Evolutionary conservation across 768 basidiomycete genomes (phyloP).

Genomic region (Tricholoma matsutake): DNA sequence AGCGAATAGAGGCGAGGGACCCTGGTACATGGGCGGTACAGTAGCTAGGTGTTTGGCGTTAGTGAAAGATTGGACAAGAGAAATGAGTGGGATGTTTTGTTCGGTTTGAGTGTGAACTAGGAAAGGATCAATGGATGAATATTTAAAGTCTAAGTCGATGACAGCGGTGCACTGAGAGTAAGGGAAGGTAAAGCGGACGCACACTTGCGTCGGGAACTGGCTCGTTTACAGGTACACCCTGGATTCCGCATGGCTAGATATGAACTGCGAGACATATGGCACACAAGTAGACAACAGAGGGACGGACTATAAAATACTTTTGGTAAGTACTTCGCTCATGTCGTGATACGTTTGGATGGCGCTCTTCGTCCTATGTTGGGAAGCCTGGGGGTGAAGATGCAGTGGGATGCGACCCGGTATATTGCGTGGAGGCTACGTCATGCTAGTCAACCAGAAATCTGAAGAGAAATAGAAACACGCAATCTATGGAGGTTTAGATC

Average conservation of each 20-base stretch:
- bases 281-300: background rate
- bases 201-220: background rate
- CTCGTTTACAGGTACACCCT: background rate
- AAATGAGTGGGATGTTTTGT: background rate
- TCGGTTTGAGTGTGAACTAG: background rate
- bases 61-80: background rate
- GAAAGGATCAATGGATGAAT: background rate
- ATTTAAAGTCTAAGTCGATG: background rate
- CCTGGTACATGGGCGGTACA: background rate
- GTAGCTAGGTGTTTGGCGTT: background rate
- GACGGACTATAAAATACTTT: background rate
- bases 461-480: no score
- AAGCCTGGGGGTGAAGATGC: background rate
- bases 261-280: background rate
- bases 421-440: background rate
- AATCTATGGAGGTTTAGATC: no score
- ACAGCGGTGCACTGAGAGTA: background rate
- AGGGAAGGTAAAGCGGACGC: background rate
- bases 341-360: background rate
- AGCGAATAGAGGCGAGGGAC: background rate
- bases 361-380: background rate
- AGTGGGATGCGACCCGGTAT: background rate
- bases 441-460: background rate
- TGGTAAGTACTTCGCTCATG: background rate
- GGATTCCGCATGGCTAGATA: background rate